Conservation (phyloP, 768 basidiomycete species). For the Termitomyces bulborhizus region DNA sequence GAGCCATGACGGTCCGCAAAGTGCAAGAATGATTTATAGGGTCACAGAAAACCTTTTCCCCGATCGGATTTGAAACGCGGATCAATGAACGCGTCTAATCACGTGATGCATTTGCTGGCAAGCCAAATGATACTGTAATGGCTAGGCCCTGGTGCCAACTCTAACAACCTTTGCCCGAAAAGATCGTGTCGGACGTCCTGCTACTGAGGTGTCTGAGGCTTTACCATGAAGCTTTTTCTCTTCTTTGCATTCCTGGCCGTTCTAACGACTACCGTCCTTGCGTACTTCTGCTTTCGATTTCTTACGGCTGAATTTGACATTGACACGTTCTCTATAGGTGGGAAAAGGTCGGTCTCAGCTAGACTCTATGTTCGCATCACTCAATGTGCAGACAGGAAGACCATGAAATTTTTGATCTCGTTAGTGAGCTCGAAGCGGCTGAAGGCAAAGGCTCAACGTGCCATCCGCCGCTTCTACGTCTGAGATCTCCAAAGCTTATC, state of each 20-base stretch:
- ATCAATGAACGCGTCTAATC: background rate
- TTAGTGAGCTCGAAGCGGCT: conserved; percentile 67
- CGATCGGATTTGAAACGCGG: conserved; percentile 7
- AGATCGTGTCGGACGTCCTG: background rate
- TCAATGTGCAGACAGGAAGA: conserved; percentile 59
- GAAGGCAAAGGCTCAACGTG: conserved; percentile 91
- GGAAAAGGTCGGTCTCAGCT: conserved; percentile 51
- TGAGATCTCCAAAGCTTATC: conserved; percentile 86
- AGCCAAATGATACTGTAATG: background rate
- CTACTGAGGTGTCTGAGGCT: conserved; percentile 7
- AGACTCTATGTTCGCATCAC: background rate
- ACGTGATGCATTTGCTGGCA: conserved; percentile 10
- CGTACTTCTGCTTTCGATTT: conserved; percentile 38
- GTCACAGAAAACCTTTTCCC: background rate
- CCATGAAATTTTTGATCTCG: conserved; percentile 94
- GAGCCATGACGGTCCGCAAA: conserved; percentile 40
- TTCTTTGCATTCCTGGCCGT: conserved; percentile 43
- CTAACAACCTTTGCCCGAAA: background rate
- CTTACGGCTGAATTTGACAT: background rate
- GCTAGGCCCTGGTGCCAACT: background rate
- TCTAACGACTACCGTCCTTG: conserved; percentile 46
- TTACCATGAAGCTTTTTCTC: conserved; percentile 45
- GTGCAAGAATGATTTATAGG: no score
- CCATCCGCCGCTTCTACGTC: conserved; percentile 62
- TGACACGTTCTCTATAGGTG: conserved; percentile 36